These are phyloP conservation scores for Fusarium keratoplasticum DNA, from an alignment of 2,329 filamentous ascomycete species.

Conservation along the genomic window DNA sequence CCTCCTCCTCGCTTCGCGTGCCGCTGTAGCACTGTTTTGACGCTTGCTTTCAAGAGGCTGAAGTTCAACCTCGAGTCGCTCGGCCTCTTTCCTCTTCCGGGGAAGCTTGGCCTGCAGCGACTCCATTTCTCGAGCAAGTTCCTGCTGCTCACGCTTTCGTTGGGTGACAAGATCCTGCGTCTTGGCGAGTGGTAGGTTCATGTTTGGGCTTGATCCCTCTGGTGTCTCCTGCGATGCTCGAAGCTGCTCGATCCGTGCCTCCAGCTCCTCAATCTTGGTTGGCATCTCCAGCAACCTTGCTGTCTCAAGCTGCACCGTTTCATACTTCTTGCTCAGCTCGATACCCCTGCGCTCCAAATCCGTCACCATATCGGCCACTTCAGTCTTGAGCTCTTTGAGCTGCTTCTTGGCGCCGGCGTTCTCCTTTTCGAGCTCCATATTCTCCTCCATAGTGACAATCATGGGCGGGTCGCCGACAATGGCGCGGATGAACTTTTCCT, in stretches of 20 bases:
- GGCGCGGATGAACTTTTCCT: slow-evolving; percentile 95
- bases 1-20: slow-evolving; percentile 76
- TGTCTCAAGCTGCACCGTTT: slow-evolving; percentile 62
- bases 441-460: slow-evolving; percentile 85
- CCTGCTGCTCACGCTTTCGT: slow-evolving; percentile 62
- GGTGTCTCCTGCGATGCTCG: slow-evolving; percentile 52
- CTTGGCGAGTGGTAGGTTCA: slow-evolving; percentile 68
- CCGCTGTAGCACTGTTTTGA: slow-evolving; percentile 72
- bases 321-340: slow-evolving; percentile 67
- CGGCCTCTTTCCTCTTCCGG: slow-evolving; percentile 74
- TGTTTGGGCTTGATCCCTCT: slow-evolving; percentile 52
- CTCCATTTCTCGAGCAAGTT: slow-evolving; percentile 73
- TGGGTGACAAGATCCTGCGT: slow-evolving; percentile 65
- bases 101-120: slow-evolving; percentile 71
- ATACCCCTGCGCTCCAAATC: slow-evolving; percentile 76
- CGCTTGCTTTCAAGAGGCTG: slow-evolving; percentile 75
- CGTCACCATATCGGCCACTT: slow-evolving; percentile 78
- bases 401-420: slow-evolving; percentile 78
- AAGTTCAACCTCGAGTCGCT: slow-evolving; percentile 75
- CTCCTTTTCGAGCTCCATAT: slow-evolving; percentile 77
- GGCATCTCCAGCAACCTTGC: slow-evolving; percentile 64
- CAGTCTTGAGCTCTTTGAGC: slow-evolving; percentile 82
- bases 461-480: slow-evolving; percentile 92
- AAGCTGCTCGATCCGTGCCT: slow-evolving; percentile 60
- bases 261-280: slow-evolving; percentile 59